These are phyloP conservation scores for Colletotrichum sp. DNA, from an alignment of 2,329 filamentous ascomycete genomes.

Conservation along the genomic window DNA sequence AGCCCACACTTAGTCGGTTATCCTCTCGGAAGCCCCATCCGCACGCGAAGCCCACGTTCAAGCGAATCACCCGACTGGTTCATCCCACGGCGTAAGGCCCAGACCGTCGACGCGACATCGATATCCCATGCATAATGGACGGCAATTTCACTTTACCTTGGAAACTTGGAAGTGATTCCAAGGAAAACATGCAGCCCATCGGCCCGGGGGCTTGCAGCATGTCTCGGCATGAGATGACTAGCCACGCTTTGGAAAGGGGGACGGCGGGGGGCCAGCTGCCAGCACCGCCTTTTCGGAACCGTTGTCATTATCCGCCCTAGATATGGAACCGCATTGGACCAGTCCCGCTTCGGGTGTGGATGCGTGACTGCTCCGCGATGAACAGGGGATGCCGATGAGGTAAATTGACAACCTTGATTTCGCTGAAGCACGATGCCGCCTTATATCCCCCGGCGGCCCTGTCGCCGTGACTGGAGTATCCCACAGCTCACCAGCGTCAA, in stretches of 20 bases:
- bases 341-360: neutral
- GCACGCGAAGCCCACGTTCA: neutral
- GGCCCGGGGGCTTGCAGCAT: slow-evolving; percentile 16
- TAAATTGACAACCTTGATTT: neutral
- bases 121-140: neutral
- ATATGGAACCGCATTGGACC: slow-evolving; percentile 10
- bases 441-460: slow-evolving; percentile 14
- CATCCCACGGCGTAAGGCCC: neutral
- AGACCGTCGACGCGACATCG: neutral
- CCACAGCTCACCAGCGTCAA: neutral
- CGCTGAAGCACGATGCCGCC: neutral
- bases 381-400: neutral
- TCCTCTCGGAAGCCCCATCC: neutral
- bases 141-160: slow-evolving; percentile 2
- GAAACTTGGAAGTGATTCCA: slow-evolving; percentile 1
- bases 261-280: neutral
- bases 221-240: neutral
- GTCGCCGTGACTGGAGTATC: neutral
- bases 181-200: slow-evolving; percentile 1
- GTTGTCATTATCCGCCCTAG: slow-evolving; percentile 15
- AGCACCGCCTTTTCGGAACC: neutral
- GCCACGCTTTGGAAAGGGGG: neutral
- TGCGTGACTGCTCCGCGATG: neutral
- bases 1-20: neutral
- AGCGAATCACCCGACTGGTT: slow-evolving; percentile 8